Conservation (phyloP, 176 grass and related monocot genomes). For the Oryza glaberrima region DNA sequence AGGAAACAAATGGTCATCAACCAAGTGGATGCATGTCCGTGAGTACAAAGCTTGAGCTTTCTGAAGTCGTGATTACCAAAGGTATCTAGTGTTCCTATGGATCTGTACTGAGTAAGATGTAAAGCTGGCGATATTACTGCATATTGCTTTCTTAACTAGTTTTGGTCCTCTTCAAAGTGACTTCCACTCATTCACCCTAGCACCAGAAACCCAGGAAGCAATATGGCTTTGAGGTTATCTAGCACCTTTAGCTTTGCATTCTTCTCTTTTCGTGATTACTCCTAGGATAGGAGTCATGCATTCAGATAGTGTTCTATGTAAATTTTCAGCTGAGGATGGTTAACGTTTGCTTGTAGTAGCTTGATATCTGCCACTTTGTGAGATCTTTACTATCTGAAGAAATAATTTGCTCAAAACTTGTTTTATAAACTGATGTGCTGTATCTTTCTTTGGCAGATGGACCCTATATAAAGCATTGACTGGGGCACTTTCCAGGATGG, state of each 20-base stretch:
- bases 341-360: not conserved
- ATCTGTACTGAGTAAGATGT: constrained; percentile 1
- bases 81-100: constrained; percentile 25
- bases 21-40: constrained; percentile 85
- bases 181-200: too few species aligned
- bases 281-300: not conserved
- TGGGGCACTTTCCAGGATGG: constrained; percentile 6
- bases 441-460: constrained; percentile 35
- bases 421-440: not conserved
- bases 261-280: not conserved
- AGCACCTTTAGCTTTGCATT: not conserved
- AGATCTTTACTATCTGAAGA: not conserved
- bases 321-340: not conserved
- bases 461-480: constrained; percentile 19
- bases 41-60: constrained; percentile 71
- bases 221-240: not conserved
- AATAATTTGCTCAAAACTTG: not conserved
- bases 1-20: constrained; percentile 98
- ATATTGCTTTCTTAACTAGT: not conserved
- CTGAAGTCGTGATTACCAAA: not conserved
- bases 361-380: not conserved
- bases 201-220: not conserved
- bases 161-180: not conserved
- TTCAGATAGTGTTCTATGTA: constrained; percentile 1
- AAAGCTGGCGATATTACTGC: not conserved